These are phyloP conservation scores for Conticribra weissflogii DNA, from an alignment of 108 stramenopile species.

Conservation along the genomic window DNA sequence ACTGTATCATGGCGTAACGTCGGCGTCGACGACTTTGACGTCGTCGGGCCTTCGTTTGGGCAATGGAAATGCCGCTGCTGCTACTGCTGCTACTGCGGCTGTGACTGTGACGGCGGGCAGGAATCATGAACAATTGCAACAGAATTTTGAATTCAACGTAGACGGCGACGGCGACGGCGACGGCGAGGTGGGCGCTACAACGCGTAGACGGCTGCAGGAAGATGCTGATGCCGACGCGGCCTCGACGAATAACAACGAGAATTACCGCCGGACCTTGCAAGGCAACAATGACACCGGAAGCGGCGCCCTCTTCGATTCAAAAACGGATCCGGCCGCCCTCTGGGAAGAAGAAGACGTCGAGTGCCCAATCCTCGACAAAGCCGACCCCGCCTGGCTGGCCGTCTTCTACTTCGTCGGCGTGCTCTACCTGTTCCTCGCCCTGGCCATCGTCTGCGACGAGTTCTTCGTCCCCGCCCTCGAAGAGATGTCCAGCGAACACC, in stretches of 20 bases:
- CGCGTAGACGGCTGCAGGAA: background rate
- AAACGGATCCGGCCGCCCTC: background rate
- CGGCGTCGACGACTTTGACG: background rate
- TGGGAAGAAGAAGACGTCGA: background rate
- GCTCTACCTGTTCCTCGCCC: conserved; percentile 85
- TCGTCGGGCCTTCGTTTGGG: background rate
- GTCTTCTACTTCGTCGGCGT: conserved; percentile 58
- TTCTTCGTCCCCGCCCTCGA: conserved; percentile 89
- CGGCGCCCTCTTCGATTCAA: background rate
- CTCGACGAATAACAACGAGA: background rate
- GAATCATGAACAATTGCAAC: too few species aligned
- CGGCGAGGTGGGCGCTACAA: background rate
- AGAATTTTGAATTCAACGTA: too few species aligned
- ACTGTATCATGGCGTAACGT: conserved; percentile 3
- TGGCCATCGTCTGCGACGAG: conserved; percentile 86
- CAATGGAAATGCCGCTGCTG: background rate
- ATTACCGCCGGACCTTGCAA: too few species aligned
- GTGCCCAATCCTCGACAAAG: background rate
- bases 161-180: background rate
- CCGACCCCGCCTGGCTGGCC: conserved; percentile 30
- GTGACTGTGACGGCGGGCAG: too few species aligned
- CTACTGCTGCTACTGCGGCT: too few species aligned
- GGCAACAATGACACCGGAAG: too few species aligned
- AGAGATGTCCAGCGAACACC: conserved; percentile 60
- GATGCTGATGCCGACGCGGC: background rate